Conservation (phyloP, 2,329 filamentous ascomycete species). For the Lachnellula arida region DNA sequence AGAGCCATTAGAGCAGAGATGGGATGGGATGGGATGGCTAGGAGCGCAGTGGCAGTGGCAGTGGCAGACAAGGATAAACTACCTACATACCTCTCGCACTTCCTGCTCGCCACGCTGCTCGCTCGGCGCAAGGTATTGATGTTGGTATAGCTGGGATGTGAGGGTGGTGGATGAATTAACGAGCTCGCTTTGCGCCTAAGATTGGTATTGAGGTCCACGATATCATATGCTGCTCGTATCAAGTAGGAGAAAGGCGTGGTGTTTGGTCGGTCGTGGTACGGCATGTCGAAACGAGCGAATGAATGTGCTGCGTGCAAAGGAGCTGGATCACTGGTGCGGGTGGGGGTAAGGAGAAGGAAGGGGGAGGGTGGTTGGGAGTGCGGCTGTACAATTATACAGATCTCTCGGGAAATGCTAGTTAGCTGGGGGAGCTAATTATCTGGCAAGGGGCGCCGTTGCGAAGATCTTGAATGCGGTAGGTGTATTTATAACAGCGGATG, state of each 20-base stretch:
- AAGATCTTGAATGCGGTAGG: neutral
- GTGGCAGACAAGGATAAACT: no score
- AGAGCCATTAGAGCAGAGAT: no score
- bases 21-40: no score
- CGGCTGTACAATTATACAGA: neutral
- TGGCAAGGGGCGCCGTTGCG: neutral
- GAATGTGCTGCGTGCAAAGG: constrained; percentile 15
- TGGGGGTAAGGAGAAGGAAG: constrained; percentile 6
- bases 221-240: constrained; percentile 9
- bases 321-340: constrained; percentile 1
- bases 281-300: constrained; percentile 16
- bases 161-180: no score
- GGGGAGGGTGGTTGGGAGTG: constrained; percentile 25
- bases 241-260: neutral
- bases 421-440: neutral
- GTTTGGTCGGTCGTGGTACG: constrained; percentile 13
- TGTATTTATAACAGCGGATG: neutral
- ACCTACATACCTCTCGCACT: no score
- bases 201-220: neutral
- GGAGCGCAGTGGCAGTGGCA: no score
- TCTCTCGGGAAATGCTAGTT: neutral
- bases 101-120: no score
- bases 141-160: no score
- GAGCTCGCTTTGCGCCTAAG: no score
- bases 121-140: no score